Conservation (phyloP, 2,329 filamentous ascomycete genomes). For the Pseudocercospora macadamiae region DNA sequence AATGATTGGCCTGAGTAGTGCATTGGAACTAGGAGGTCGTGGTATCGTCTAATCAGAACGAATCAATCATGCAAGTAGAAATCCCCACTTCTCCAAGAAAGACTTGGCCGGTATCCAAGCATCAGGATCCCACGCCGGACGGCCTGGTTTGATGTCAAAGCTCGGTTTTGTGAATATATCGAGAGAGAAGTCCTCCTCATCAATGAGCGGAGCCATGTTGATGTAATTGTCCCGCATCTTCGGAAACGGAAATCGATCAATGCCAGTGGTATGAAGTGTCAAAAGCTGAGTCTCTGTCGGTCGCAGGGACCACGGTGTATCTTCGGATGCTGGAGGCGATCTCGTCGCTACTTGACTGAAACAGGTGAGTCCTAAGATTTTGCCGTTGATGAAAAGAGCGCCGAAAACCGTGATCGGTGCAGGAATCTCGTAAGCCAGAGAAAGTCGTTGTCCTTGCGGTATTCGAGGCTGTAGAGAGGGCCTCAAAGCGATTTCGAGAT, state of each 20-base stretch:
- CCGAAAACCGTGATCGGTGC: not conserved
- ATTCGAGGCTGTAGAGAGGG: not conserved
- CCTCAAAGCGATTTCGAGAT: not conserved
- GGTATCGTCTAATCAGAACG: not conserved
- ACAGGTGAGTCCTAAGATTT: not conserved
- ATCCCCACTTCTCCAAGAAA: constrained; percentile 4
- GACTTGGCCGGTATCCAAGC: not conserved
- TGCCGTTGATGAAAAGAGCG: constrained; percentile 4
- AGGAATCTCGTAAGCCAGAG: constrained; percentile 1
- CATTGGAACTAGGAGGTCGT: too few relatives aligned
- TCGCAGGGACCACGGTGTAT: not conserved
- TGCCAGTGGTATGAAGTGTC: not conserved
- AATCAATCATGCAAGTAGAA: not conserved
- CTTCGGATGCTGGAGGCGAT: not conserved
- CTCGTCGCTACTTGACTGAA: not conserved
- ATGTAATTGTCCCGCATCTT: constrained; percentile 9
- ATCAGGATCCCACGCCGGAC: not conserved
- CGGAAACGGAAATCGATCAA: not conserved
- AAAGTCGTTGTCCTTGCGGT: not conserved
- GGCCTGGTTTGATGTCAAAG: not conserved
- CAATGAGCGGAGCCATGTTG: not conserved
- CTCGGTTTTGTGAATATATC: constrained; percentile 1
- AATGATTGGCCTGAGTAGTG: too few relatives aligned
- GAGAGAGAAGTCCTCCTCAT: constrained; percentile 4
- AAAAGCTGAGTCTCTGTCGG: constrained; percentile 1